These are phyloP conservation scores for Irpex lacteus DNA, from an alignment of 1,284 basidiomycete genomes.

Conservation along the genomic window DNA sequence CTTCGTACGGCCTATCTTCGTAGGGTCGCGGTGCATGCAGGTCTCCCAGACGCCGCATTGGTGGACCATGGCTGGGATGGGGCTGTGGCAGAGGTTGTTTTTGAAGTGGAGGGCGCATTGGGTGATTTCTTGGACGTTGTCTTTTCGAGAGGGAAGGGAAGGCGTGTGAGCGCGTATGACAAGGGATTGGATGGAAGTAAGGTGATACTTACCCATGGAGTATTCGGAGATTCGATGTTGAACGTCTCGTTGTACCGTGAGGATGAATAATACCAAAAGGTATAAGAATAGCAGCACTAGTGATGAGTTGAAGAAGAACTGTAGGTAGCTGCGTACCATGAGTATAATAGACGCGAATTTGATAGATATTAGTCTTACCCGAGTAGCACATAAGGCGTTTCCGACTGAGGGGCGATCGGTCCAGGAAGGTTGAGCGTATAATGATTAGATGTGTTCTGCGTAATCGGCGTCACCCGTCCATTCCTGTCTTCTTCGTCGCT, in stretches of 20 bases:
- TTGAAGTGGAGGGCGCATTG: slow-evolving; percentile 79
- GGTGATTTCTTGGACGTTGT: slow-evolving; percentile 87
- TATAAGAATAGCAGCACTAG: slow-evolving; percentile 86
- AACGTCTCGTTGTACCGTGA: slow-evolving; percentile 90
- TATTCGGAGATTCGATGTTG: slow-evolving; percentile 86
- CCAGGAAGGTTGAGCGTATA: slow-evolving; percentile 78
- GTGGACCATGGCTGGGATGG: slow-evolving; percentile 81
- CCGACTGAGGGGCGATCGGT: slow-evolving; percentile 49
- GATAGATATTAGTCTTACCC: slow-evolving; percentile 51
- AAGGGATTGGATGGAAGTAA: too few relatives aligned
- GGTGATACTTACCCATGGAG: slow-evolving; percentile 84
- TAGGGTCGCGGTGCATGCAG: slow-evolving; percentile 96
- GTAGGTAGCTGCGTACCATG: slow-evolving; percentile 69
- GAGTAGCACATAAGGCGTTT: slow-evolving; percentile 72
- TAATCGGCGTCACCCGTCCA: slow-evolving; percentile 33
- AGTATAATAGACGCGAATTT: slow-evolving; percentile 1
- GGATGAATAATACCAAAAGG: slow-evolving; percentile 80
- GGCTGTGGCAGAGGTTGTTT: slow-evolving; percentile 78
- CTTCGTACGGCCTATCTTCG: slow-evolving; percentile 83
- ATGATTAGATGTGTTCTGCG: slow-evolving; percentile 68
- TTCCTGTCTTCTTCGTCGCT: slow-evolving; percentile 35
- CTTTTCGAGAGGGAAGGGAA: slow-evolving; percentile 37
- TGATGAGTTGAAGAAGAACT: slow-evolving; percentile 93
- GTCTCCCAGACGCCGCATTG: slow-evolving; percentile 88
- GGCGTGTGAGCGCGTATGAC: too few relatives aligned